Conservation (phyloP, 2,329 filamentous ascomycete species). For the Colletotrichum chrysophilum region DNA sequence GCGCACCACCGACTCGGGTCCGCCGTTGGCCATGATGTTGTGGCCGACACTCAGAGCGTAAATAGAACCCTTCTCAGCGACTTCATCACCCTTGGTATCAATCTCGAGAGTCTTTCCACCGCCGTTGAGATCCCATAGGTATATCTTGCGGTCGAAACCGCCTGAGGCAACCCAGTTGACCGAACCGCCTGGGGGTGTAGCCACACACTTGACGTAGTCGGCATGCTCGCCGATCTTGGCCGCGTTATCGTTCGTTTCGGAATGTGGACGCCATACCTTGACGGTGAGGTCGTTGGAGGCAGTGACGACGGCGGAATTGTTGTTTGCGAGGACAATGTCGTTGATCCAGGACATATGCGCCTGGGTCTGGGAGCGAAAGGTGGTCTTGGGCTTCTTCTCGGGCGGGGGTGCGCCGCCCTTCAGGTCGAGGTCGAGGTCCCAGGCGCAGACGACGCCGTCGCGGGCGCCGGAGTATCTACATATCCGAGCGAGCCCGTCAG, state of each 20-base stretch:
- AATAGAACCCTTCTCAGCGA: conserved; percentile 88
- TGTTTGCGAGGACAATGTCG: conserved; percentile 82
- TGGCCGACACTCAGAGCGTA: conserved; percentile 86
- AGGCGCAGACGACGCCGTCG: conserved; percentile 94
- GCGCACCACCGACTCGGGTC: conserved; percentile 90
- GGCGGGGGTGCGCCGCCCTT: conserved; percentile 32
- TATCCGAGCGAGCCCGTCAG: background rate
- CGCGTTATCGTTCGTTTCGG: conserved; percentile 61
- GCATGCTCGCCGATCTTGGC: conserved; percentile 88
- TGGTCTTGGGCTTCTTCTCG: conserved; percentile 44
- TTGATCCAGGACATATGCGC: conserved; percentile 98
- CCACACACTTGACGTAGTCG: conserved; percentile 96
- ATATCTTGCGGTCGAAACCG: conserved; percentile 90
- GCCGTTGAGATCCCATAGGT: conserved; percentile 91
- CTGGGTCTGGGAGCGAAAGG: conserved; percentile 65
- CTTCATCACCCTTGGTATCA: conserved; percentile 82
- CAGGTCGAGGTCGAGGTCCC: conserved; percentile 83
- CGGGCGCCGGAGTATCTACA: conserved; percentile 90
- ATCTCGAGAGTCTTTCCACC: conserved; percentile 87
- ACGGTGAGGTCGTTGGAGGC: conserved; percentile 94
- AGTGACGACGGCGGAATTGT: conserved; percentile 81
- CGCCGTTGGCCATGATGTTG: conserved; percentile 86
- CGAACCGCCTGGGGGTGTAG: conserved; percentile 67
- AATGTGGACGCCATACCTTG: conserved; percentile 86
- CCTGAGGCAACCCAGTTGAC: conserved; percentile 92